Base-by-base conservation (phyloP, 1,284 basidiomycete species). In the Amylostereum chailletii region DNA sequence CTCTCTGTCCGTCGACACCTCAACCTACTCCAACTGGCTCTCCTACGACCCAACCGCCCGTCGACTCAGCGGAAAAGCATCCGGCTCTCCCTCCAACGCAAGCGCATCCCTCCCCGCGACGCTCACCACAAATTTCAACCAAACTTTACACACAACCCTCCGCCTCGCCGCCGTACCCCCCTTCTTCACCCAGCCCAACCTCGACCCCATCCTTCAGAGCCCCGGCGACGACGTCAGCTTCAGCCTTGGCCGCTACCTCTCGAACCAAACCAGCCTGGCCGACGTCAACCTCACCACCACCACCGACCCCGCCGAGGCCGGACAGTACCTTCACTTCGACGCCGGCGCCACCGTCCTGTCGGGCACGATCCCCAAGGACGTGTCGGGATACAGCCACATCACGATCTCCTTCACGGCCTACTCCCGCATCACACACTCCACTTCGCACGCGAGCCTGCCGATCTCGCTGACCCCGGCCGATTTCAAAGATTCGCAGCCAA, bases 141-240 rank as follows among this genome's bases (percentile, higher is more conserved):
- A 90, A 60, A 76, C 80, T 0, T 56, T 86, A 49, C 65, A 74
- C 45, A 80, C 82, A 9, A 80, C 74, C 49, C 66, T 92, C 37
- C 69, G 75, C 4, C 56, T 94, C 47, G 74, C 74, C 10, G 64
- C 88, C 29, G 81, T 82, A 26, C 74, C 83, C 4, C 84, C 88
- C 0, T 82, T 77, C 59, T 92, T 94, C 65, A 74, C 74, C 11
- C 56, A 66, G n/a, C 63, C 76, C 19, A 67, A 68, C 9, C 64
- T 90, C 37, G 77, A 81, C 3, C 67, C 76, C n/a, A 65, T 85
- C 48, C 65, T 74, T 40, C 71, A 72, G 34, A 66, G 66, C 51
- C 62, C 73, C 53, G 68, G 80, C 54, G 56, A 70, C 62, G 53
- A 61, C 1, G 61, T 86, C 42, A 56, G 65, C 2, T 78, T 84